phyloP scores from a whole-genome alignment of 768 basidiomycete genomes.

The Naganishia antarctica region DNA sequence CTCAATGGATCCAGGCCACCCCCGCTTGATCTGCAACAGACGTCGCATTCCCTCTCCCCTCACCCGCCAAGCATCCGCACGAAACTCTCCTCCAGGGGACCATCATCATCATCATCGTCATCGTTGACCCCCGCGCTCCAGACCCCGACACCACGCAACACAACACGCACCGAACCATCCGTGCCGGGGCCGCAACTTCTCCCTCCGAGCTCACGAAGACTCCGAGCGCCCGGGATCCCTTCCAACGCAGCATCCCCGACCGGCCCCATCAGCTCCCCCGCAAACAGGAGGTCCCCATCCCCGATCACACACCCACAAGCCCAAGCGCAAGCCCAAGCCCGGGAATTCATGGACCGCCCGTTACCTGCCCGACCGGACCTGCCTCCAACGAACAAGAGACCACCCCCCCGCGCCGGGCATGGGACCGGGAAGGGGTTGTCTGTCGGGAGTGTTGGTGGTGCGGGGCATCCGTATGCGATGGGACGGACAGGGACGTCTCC shows the following conservation, averaged over 20 bases:
- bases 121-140: no score
- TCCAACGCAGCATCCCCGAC: no score
- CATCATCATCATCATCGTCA: no score
- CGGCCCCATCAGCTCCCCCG: neutral
- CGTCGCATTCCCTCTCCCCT: constrained; percentile 10
- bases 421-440: neutral
- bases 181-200: no score
- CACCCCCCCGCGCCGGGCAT: neutral
- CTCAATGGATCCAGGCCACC: constrained; percentile 66
- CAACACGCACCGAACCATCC: no score
- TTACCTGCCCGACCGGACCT: constrained; percentile 18
- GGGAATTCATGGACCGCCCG: constrained; percentile 25
- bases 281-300: neutral
- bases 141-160: no score
- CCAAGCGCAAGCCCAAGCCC: neutral
- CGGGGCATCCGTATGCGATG: neutral
- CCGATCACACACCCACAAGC: neutral
- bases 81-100: no score
- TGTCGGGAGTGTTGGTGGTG: neutral
- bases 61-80: no score
- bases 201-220: no score
- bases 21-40: constrained; percentile 66
- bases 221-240: no score
- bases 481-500: neutral
- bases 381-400: no score